Evolutionary conservation across 192 early-diverging fungal species (phyloP).

Genomic region (Dissophora ornata): DNA sequence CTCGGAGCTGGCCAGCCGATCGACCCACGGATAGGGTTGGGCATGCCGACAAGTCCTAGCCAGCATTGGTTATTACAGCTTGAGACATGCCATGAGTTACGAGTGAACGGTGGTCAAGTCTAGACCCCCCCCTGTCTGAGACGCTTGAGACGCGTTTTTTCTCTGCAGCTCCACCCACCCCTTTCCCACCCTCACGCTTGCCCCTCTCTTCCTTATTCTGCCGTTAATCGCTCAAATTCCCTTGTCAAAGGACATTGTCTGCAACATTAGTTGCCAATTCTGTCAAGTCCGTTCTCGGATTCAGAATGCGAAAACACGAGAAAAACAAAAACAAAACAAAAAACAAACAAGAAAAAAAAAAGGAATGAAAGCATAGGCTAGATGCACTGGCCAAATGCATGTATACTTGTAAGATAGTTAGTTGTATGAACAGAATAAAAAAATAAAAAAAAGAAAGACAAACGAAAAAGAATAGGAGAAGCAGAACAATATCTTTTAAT

Average conservation of each 20-base stretch:
- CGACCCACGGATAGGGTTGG: slow-evolving; percentile 3
- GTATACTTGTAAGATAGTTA: slow-evolving; percentile 1
- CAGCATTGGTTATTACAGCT: slow-evolving; percentile 45
- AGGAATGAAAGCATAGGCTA: slow-evolving; percentile 5
- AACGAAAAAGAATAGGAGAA: background rate
- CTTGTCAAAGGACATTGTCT: too few relatives aligned
- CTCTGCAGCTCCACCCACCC: background rate
- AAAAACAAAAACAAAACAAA: background rate
- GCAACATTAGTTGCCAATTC: too few relatives aligned
- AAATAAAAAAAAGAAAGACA: slow-evolving; percentile 8
- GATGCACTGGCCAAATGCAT: slow-evolving; percentile 14
- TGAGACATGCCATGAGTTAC: slow-evolving; percentile 33
- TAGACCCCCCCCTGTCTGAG: background rate
- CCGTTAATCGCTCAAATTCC: too few relatives aligned
- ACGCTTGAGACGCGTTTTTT: background rate
- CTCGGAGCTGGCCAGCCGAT: background rate
- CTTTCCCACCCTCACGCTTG: background rate
- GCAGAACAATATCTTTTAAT: background rate
- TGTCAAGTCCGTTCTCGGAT: too few relatives aligned
- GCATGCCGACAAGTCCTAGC: slow-evolving; percentile 46
- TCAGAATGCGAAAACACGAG: background rate
- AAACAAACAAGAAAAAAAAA: background rate
- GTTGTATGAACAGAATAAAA: slow-evolving; percentile 20
- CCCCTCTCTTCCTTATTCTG: too few relatives aligned
- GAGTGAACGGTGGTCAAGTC: slow-evolving; percentile 22